Percentiles rank a stretch among this genome's conserved stretches.
phyloP scores from a whole-genome alignment of 768 basidiomycete genomes.

The Suillus sp. region DNA sequence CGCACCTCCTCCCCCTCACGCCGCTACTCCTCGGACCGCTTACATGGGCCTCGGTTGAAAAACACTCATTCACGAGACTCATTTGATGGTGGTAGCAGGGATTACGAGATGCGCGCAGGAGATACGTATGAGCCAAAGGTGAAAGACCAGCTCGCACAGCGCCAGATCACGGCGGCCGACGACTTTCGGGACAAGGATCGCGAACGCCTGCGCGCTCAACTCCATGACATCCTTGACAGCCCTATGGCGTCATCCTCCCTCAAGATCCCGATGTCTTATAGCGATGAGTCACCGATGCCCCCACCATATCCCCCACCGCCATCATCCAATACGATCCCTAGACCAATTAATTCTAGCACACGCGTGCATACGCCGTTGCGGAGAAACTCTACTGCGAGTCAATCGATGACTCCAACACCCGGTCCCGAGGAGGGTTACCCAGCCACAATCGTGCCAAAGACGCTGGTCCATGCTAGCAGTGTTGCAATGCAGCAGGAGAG shows the following conservation, averaged over 20 bases:
- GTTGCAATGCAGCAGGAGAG: constrained; percentile 56
- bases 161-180: constrained; percentile 25
- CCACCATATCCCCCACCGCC: constrained; percentile 23
- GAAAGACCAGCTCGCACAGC: constrained; percentile 30
- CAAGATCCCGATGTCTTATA: constrained; percentile 40
- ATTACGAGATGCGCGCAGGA: constrained; percentile 25
- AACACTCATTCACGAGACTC: constrained; percentile 27
- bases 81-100: constrained; percentile 24
- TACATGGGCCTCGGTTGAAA: constrained; percentile 24
- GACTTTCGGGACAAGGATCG: constrained; percentile 30
- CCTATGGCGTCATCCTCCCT: constrained; percentile 45
- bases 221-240: constrained; percentile 52
- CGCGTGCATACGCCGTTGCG: constrained; percentile 11
- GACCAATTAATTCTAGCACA: constrained; percentile 23
- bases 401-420: neutral
- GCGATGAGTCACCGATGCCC: constrained; percentile 31
- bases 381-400: neutral
- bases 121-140: constrained; percentile 22
- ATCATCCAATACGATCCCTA: constrained; percentile 21
- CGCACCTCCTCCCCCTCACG: constrained; percentile 30
- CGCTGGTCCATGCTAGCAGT: constrained; percentile 51
- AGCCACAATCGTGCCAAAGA: constrained; percentile 18
- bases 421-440: constrained; percentile 2
- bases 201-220: constrained; percentile 34
- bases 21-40: constrained; percentile 29